Conservation (phyloP, 495 filamentous ascomycete genomes). For the Aspergillus sclerotiicarbonarius region DNA sequence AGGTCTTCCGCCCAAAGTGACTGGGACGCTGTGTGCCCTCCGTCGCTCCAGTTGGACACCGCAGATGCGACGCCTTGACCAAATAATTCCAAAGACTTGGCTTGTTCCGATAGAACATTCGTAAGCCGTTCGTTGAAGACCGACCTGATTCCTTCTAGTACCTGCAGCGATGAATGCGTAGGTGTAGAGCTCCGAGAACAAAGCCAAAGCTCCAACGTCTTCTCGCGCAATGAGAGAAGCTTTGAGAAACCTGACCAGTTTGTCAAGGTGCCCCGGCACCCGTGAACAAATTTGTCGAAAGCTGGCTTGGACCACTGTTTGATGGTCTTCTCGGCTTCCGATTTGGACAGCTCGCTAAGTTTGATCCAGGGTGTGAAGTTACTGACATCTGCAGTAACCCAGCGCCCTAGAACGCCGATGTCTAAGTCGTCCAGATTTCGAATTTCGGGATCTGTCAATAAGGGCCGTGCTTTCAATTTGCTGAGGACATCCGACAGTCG, state of each 20-base stretch:
- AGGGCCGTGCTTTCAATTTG: slow-evolving; percentile 63
- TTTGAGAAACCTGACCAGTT: slow-evolving; percentile 59
- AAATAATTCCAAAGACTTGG: slow-evolving; percentile 56
- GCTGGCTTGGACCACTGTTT: slow-evolving; percentile 73
- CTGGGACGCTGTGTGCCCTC: slow-evolving; percentile 42
- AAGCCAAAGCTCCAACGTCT: slow-evolving; percentile 74
- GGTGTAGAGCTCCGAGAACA: slow-evolving; percentile 41
- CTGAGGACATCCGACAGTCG: slow-evolving; percentile 68
- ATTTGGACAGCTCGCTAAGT: slow-evolving; percentile 70
- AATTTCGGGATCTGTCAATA: slow-evolving; percentile 69
- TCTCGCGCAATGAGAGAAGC: slow-evolving; percentile 65
- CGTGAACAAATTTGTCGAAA: slow-evolving; percentile 59
- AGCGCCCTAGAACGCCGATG: slow-evolving; percentile 76
- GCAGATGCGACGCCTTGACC: slow-evolving; percentile 49
- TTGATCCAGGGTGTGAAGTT: slow-evolving; percentile 90
- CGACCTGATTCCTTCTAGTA: slow-evolving; percentile 66
- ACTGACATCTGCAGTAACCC: slow-evolving; percentile 79
- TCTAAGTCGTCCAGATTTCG: slow-evolving; percentile 64
- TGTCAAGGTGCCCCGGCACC: slow-evolving; percentile 55
- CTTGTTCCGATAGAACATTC: slow-evolving; percentile 56
- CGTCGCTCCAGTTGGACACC: slow-evolving; percentile 52
- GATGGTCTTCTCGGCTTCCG: slow-evolving; percentile 63
- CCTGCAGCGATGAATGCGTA: slow-evolving; percentile 50
- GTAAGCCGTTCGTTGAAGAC: slow-evolving; percentile 65
- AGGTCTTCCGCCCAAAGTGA: slow-evolving; percentile 63